Evolutionary conservation across 2,329 filamentous ascomycete genomes (phyloP), one percentile per base, ranked within the genome.

Genomic region (Ophioceras dolichostomum): DNA sequence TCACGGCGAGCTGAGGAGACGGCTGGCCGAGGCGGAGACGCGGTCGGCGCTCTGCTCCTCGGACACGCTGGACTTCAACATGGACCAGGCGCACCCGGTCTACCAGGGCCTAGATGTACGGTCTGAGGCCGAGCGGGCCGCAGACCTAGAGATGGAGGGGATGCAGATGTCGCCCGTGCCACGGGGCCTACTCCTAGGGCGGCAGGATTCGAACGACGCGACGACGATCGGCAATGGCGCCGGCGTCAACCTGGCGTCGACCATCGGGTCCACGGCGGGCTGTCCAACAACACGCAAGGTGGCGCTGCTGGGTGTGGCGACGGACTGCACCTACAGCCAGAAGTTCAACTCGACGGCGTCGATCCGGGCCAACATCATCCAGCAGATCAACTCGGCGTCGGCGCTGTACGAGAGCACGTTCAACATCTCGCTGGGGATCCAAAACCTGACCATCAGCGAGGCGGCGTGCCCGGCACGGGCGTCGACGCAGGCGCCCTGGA

Each of bases 241-340:
- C 17, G 82, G 81, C 45, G 77, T 88, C 42, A 91, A 95, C 53
- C 63, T 96, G 19, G 67, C 72, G 24, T 70, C 64, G 24, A 85
- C 76, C 19, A 94, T 98, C 52, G 91, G 91, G 34, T 80, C 74
- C 41, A 83, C 82, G 0, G 55, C 62, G n/a, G 91, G 91, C 36
- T 98, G 91, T 54, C 89, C 89, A 5, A 79, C 70, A 1, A 89
- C 86, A n/a, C 77, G 87, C 47, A 93, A 83, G 58, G 86, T 98
- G 14, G 91, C 91, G 1, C 68, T 96, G 29, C 76, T 98, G 18
- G 91, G 91, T 20, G 77, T 96, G 27, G 91, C 87, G 8, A 91
- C 87, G 0, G 91, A 98, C 57, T 98, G 91, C 64, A 83, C 76
- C 8, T 96, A 96, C 54, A 86, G 79, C 28, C 65, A 64, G 2